Evolutionary conservation across 495 filamentous ascomycete species (phyloP).

Genomic region (Aspergillus nanangensis): DNA sequence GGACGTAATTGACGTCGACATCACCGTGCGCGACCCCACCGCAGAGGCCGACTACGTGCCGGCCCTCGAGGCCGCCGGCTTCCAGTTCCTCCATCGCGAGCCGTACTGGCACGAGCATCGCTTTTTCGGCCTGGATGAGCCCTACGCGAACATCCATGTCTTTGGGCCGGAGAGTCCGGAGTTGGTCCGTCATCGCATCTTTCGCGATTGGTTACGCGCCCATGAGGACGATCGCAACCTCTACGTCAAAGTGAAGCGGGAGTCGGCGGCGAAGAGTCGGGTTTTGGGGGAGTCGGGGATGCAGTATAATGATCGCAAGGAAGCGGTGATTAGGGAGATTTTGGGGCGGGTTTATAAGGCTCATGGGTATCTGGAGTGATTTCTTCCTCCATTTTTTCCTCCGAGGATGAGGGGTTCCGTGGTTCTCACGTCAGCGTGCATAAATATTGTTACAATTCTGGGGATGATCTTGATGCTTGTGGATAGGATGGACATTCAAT

Average conservation of each 20-base stretch:
- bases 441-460: too few relatives aligned
- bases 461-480: too few relatives aligned
- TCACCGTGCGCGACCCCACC: conserved; percentile 31
- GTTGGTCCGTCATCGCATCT: conserved; percentile 36
- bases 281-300: conserved; percentile 24
- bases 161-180: conserved; percentile 40
- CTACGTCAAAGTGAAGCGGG: conserved; percentile 36
- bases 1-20: conserved; percentile 45
- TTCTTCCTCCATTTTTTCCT: too few relatives aligned
- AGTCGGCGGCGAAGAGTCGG: conserved; percentile 25
- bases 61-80: conserved; percentile 37
- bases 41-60: conserved; percentile 38
- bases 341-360: conserved; percentile 22
- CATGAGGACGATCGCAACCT: conserved; percentile 28
- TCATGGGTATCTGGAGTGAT: conserved; percentile 4
- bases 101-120: conserved; percentile 44
- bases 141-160: conserved; percentile 42
- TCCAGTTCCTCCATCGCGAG: conserved; percentile 42
- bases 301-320: conserved; percentile 39
- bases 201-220: conserved; percentile 42
- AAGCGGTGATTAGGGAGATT: conserved; percentile 35
- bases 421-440: too few relatives aligned
- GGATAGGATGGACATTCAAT: too few relatives aligned
- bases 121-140: conserved; percentile 28
- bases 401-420: too few relatives aligned